A percentile compares a stretch with the other conserved stretches of the same genome.
These are phyloP conservation scores for Phaseolus coccineus DNA, from an alignment of 331 rosid genomes.

Conservation along the genomic window DNA sequence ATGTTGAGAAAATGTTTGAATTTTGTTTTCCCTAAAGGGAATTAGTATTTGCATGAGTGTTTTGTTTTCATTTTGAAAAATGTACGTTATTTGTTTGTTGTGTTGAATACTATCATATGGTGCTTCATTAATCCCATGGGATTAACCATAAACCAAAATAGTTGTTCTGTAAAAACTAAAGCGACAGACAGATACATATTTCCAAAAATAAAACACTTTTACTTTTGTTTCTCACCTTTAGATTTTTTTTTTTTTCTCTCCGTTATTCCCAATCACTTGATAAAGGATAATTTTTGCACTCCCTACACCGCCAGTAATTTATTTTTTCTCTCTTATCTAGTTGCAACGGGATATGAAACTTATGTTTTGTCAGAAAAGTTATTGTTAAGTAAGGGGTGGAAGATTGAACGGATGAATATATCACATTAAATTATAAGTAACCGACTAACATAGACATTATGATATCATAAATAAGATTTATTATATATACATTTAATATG, in stretches of 20 bases:
- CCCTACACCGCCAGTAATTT: neutral
- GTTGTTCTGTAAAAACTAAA: neutral
- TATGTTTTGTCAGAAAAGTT: too few species aligned
- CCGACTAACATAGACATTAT: too few species aligned
- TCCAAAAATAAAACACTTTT: neutral
- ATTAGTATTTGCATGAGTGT: neutral
- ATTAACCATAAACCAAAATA: neutral
- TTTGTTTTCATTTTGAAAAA: neutral
- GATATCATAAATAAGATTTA: neutral
- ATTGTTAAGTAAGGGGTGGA: neutral
- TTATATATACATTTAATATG: too few species aligned
- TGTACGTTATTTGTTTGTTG: neutral
- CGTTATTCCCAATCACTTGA: neutral
- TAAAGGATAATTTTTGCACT: neutral
- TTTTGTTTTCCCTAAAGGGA: neutral
- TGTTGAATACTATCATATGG: neutral
- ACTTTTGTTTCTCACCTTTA: neutral
- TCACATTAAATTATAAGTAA: neutral
- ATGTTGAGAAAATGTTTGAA: neutral
- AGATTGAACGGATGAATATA: neutral
- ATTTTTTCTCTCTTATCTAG: neutral
- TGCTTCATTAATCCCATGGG: neutral
- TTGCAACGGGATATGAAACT: neutral
- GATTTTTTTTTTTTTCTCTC: neutral
- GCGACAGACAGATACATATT: neutral